Base-by-base conservation (phyloP, 139 green algal species). In the Pseudopediastrum boryanum region DNA sequence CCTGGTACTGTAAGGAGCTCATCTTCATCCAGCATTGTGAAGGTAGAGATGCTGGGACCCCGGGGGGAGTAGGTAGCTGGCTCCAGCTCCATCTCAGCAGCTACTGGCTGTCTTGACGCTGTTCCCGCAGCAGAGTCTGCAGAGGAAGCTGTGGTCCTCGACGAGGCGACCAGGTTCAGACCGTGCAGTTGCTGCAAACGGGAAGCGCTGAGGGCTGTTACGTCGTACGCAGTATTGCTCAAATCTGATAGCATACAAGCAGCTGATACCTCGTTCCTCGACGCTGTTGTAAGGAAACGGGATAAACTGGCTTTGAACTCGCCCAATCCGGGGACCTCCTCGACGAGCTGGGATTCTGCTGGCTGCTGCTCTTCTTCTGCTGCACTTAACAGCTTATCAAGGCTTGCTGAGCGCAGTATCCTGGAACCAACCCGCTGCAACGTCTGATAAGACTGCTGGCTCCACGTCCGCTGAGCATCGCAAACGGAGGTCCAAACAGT, bases 161-260 rank as follows among this genome's bases (percentile, higher is more conserved):
- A n/a, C n/a, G n/a, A 38, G 4, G 85, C 75, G 2, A 87, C 69
- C 12, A 89, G 50, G 0, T n/a, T 36, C 0, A 89, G 74, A 29
- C 46, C 58, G 64, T 85, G 71, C 4, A 35, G 61, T 36, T 67
- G 50, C 64, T 73, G 48, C 31, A 89, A 51, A 5, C 64, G 46
- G 10, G 66, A 42, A 5, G 36, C 7, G 44, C 75, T 64, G n/a
- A 82, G 35, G 19, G 35, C 64, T 48, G 48, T 23, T 1, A 87
- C 77, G 23, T 88, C 86, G 33, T 88, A 90, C 0, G 86, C 86
- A 54, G 85, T 44, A 75, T 88, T 87, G 80, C 69, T 84, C 9
- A 90, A 64, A 64, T 88, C 83, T 12, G 83, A 65, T 4, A 88
- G 63, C 77, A 86, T 79, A 19, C 64, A 51, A 0, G 85, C 83